A percentile compares a stretch with the other conserved stretches of the same genome.
Conservation (phyloP, 73 alveolate species). For the Paramecium pentaurelia region DNA sequence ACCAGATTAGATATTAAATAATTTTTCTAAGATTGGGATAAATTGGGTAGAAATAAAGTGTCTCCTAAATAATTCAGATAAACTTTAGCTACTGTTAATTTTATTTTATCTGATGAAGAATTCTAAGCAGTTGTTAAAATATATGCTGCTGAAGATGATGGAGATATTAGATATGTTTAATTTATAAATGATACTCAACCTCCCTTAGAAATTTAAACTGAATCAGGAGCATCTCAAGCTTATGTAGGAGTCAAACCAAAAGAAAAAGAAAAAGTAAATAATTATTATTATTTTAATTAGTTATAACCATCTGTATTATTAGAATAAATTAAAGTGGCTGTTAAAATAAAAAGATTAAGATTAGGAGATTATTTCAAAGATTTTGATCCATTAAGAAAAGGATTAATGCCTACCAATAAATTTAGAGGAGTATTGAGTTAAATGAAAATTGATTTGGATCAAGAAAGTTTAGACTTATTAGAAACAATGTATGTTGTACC, state of each 20-base stretch:
- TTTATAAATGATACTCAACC: slow-evolving; percentile 79
- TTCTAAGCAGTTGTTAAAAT: slow-evolving; percentile 77
- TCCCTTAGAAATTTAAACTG: slow-evolving; percentile 52
- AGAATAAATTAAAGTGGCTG: slow-evolving; percentile 75
- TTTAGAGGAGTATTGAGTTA: slow-evolving; percentile 87
- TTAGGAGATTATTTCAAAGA: slow-evolving; percentile 90
- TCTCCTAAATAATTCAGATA: slow-evolving; percentile 84
- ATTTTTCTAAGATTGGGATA: slow-evolving; percentile 86
- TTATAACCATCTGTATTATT: slow-evolving; percentile 56
- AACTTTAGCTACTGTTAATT: slow-evolving; percentile 75
- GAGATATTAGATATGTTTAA: slow-evolving; percentile 79
- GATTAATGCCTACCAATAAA: slow-evolving; percentile 81
- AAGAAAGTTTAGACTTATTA: slow-evolving; percentile 74
- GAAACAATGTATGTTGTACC: slow-evolving; percentile 70
- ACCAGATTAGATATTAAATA: slow-evolving; percentile 84
- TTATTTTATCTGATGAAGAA: slow-evolving; percentile 75
- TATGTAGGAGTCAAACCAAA: slow-evolving; percentile 62
- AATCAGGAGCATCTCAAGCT: slow-evolving; percentile 49
- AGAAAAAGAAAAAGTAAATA: slow-evolving; percentile 58
- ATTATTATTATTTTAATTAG: slow-evolving; percentile 13
- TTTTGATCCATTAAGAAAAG: slow-evolving; percentile 91
- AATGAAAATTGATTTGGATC: slow-evolving; percentile 75
- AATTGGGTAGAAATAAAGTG: slow-evolving; percentile 82
- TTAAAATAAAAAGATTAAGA: slow-evolving; percentile 88
- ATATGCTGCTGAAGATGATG: slow-evolving; percentile 78